Base-by-base conservation (phyloP, 2,329 filamentous ascomycete species). In the Colletotrichum plurivorum region DNA sequence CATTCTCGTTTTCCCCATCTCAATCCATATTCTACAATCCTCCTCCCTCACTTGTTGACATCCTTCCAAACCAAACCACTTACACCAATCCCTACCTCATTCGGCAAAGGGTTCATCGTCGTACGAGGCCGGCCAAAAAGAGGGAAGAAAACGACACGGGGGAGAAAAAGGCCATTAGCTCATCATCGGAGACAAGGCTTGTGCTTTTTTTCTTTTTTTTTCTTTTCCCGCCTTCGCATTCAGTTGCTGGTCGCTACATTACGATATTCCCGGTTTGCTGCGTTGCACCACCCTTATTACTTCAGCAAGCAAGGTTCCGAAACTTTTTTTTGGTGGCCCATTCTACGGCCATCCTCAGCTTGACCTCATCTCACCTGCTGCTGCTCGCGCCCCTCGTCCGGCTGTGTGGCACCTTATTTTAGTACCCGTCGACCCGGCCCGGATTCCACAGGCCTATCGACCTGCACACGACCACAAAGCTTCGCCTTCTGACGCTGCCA, bases 331-430 rank as follows among this genome's bases (percentile, higher is more conserved):
- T 66, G 56, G 67, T 41, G 31, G 41, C 13, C 49, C 39, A 36
- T 60, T 52, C 41, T 41, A 31, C 63, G 49, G 63, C 45, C 53
- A 39, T 48, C 31, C 41, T 56, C 31, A 39, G 63, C 57, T 52
- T 56, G 48, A 67, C 58, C 49, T 51, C 63, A 62, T 54, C 36
- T 54, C 59, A 62, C 36, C 43, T 10, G 31, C 31, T 36, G 31
- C 36, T 45, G 31, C 48, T 49, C 49, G 53, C 54, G 36, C 59
- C 52, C 63, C 67, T 68, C 67, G 63, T 43, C 63, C 64, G 52
- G 51, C 63, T 62, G 43, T 69, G 67, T 70, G 63, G 63, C 67
- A 70, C 63, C 67, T 65, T 68, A 54, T 68, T 70, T 67, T 70
- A 70, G 67, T 63, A 67, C 63, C 67, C 67, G 57, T 70, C 67